Evolutionary conservation across 768 basidiomycete genomes (phyloP).

Genomic region (Kwoniella sp.): DNA sequence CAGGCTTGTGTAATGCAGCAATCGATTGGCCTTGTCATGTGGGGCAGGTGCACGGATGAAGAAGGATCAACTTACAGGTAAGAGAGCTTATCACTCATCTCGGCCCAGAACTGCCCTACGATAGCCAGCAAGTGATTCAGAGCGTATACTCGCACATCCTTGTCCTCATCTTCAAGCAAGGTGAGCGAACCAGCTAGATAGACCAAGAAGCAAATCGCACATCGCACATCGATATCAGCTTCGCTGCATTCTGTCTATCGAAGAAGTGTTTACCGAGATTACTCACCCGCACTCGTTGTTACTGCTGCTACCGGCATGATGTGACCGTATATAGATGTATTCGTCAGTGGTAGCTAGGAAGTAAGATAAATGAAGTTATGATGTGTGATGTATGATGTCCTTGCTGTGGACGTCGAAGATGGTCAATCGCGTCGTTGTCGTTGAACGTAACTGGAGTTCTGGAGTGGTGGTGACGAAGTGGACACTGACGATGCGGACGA

Average conservation of each 20-base stretch:
- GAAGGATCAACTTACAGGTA: slow-evolving; percentile 80
- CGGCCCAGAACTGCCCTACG: slow-evolving; percentile 95
- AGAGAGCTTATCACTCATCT: slow-evolving; percentile 92
- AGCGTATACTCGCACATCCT: slow-evolving; percentile 88
- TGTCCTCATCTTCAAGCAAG: slow-evolving; percentile 76
- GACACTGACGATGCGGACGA: neutral
- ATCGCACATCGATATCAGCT: neutral
- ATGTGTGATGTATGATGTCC: too few relatives aligned
- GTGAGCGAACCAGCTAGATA: slow-evolving; percentile 80
- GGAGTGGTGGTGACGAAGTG: neutral
- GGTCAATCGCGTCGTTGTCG: slow-evolving; percentile 14
- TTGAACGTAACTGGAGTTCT: slow-evolving; percentile 2
- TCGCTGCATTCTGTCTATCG: neutral
- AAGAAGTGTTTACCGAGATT: neutral
- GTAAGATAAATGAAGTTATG: neutral
- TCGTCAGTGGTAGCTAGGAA: neutral
- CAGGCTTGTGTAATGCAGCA: too few relatives aligned
- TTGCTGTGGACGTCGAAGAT: neutral
- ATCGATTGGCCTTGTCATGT: too few relatives aligned
- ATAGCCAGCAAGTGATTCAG: slow-evolving; percentile 77
- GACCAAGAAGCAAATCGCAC: neutral
- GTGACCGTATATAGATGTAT: neutral
- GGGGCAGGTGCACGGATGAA: too few relatives aligned
- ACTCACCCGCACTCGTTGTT: slow-evolving; percentile 50
- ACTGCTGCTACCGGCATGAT: slow-evolving; percentile 42